Percentiles rank a stretch among this genome's conserved stretches.
Conservation (phyloP, 2,329 filamentous ascomycete genomes). For the Epichloe baconii region DNA sequence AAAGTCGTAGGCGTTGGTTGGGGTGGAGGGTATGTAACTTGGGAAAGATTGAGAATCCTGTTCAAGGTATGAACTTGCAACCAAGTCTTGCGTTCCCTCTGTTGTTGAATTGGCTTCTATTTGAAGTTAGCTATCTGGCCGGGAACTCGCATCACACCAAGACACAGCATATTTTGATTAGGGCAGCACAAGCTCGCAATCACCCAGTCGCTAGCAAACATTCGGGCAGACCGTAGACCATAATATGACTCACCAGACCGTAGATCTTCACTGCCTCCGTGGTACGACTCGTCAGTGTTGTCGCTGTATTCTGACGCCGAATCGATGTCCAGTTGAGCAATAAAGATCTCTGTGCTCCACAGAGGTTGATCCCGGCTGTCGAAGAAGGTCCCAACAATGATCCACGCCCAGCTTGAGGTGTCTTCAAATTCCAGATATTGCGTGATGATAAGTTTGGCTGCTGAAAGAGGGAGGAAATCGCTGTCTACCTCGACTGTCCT, state of each 20-base stretch:
- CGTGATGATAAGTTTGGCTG: conserved; percentile 31
- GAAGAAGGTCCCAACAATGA: conserved; percentile 34
- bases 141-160: neutral
- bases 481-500: conserved; percentile 17
- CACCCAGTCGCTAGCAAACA: conserved; percentile 3
- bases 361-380: conserved; percentile 26
- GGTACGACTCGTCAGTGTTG: conserved; percentile 1
- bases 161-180: neutral
- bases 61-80: conserved; percentile 1
- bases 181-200: neutral
- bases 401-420: conserved; percentile 29
- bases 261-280: conserved; percentile 3
- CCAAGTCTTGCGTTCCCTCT: conserved; percentile 1
- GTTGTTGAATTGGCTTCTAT: neutral
- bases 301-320: conserved; percentile 15
- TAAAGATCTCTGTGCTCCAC: conserved; percentile 34
- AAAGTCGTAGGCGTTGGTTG: conserved; percentile 2
- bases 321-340: conserved; percentile 17
- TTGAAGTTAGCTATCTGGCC: neutral
- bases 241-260: conserved; percentile 1
- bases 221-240: neutral
- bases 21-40: neutral
- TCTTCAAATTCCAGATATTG: conserved; percentile 25
- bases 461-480: conserved; percentile 28
- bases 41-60: neutral